Evolutionary conservation across 345 rosid species (phyloP).

Genomic region (Mangifera indica): DNA sequence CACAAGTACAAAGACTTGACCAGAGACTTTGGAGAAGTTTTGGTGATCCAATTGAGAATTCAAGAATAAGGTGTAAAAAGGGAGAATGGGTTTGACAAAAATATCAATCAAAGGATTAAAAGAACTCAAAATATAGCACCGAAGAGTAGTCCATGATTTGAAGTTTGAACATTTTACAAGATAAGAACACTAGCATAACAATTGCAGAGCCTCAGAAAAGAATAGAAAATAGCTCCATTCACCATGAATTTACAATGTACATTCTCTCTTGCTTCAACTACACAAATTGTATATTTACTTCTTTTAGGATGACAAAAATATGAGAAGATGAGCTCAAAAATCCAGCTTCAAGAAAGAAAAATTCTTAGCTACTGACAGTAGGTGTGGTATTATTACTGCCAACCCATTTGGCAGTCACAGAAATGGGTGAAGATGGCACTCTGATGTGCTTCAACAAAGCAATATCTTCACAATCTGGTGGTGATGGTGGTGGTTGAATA

Average conservation of each 20-base stretch:
- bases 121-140: too few species aligned
- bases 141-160: too few species aligned
- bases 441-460: conserved; percentile 30
- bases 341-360: neutral
- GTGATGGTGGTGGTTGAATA: conserved; percentile 33
- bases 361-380: conserved; percentile 26
- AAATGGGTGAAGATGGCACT: conserved; percentile 50
- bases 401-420: conserved; percentile 56
- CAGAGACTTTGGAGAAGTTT: too few species aligned
- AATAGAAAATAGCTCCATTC: neutral
- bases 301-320: neutral
- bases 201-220: too few species aligned
- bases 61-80: too few species aligned
- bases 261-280: neutral
- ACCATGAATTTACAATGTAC: neutral
- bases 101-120: too few species aligned
- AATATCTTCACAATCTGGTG: conserved; percentile 37
- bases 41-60: too few species aligned
- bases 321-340: neutral
- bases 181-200: too few species aligned
- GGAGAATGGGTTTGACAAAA: too few species aligned
- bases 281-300: neutral
- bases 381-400: conserved; percentile 37
- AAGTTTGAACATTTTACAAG: too few species aligned
- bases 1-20: too few species aligned